phyloP scores from a whole-genome alignment of 768 basidiomycete species.

The Collybiopsis luxurians region DNA sequence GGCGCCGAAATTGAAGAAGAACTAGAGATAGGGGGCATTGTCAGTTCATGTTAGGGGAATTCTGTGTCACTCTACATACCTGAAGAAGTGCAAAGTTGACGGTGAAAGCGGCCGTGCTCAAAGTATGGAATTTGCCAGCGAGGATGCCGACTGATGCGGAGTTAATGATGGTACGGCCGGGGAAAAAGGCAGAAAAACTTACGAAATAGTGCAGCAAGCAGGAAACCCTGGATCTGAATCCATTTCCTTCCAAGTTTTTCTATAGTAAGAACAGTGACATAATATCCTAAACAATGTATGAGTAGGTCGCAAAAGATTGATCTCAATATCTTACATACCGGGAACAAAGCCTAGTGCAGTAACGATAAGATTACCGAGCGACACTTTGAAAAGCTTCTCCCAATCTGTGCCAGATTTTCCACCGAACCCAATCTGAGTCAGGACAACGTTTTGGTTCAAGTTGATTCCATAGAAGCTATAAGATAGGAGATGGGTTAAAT shows the following conservation, averaged over 20 bases:
- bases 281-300: slow-evolving; percentile 50
- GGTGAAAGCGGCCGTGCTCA: slow-evolving; percentile 61
- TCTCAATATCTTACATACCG: too few relatives aligned
- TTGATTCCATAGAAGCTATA: slow-evolving; percentile 72
- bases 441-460: slow-evolving; percentile 73
- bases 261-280: slow-evolving; percentile 62
- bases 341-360: slow-evolving; percentile 77
- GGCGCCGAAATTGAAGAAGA: slow-evolving; percentile 84
- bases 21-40: too few relatives aligned
- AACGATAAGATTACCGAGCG: slow-evolving; percentile 68
- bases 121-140: slow-evolving; percentile 57
- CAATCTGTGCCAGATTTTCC: slow-evolving; percentile 55
- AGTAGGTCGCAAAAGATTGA: background rate
- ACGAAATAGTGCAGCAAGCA: slow-evolving; percentile 68
- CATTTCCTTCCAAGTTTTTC: slow-evolving; percentile 72
- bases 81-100: slow-evolving; percentile 72
- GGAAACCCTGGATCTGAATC: slow-evolving; percentile 77
- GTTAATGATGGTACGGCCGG: background rate
- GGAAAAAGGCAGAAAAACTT: slow-evolving; percentile 20
- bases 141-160: slow-evolving; percentile 54
- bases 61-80: slow-evolving; percentile 20
- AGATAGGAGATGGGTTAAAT: background rate
- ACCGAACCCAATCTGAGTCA: slow-evolving; percentile 68
- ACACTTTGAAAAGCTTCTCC: slow-evolving; percentile 65
- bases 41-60: too few relatives aligned